Base-by-base conservation (phyloP, 2,329 filamentous ascomycete genomes). In the Pseudocercospora fuligena region DNA sequence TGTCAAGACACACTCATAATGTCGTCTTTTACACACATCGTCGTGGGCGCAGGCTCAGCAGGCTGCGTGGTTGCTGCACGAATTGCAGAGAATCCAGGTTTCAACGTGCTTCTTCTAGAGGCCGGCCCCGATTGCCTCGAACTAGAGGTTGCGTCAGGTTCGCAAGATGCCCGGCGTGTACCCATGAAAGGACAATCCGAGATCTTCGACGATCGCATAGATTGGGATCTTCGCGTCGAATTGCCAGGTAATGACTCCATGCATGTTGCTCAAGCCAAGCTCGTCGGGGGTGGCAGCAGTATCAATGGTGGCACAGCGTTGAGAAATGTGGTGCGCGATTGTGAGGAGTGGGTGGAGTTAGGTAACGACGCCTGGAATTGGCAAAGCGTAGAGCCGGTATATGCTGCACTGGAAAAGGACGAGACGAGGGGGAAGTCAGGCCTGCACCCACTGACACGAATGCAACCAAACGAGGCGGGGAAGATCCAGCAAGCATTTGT, bases 341-440 rank as follows among this genome's bases (percentile, higher is more conserved):
- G 86, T 54, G 83, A 89, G 74, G 82, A 81, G 0, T 90, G 87
- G 87, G 83, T 82, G 56, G 76, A 79, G 31, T 76, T 90, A 9
- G 87, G 87, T 0, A 89, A 89, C 69, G 64, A 70, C 1, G 87
- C 86, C 1, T 90, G 88, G 88, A 80, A 81, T 0, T 89, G 85
- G 85, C 77, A 85, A 47, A 80, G 40, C 31, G 58, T 66, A n/a
- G 49, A 61, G 49, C 58, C 58, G 11, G 59, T 62, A 8, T 66
- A 66, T 43, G 33, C 25, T 31, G 46, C 49, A 19, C 36, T 66
- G 25, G 63, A 66, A 47, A 60, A 33, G 29, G 56, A 65, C 29
- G 63, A 60, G 36, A 25, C 29, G 19, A 54, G 43, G 11, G 46
- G 46, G 14, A 53, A 23, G 16, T 33, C 31, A n/a, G 43, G 63